These are phyloP conservation scores for Naganishia vaughanmartiniae DNA, from an alignment of 768 basidiomycete species.

Conservation along the genomic window DNA sequence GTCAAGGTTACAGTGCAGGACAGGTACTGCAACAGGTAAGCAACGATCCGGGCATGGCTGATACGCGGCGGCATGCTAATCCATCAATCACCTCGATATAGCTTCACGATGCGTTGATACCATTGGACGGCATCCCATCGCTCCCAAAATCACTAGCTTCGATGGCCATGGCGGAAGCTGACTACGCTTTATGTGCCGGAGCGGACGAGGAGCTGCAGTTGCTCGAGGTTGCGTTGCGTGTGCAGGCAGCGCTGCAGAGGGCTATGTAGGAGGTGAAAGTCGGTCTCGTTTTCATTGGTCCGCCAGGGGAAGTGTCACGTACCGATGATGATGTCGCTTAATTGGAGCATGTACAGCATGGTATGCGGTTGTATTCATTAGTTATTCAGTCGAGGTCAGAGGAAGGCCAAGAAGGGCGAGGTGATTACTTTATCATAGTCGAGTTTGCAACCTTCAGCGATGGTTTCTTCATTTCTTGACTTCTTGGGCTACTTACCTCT, in stretches of 20 bases:
- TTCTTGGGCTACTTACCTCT: too few relatives aligned
- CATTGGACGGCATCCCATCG: constrained; percentile 75
- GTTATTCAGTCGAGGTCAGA: background rate
- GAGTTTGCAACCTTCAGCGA: too few relatives aligned
- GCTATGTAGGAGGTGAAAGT: background rate
- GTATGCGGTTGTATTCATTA: background rate
- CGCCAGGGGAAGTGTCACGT: too few relatives aligned
- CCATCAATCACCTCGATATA: constrained; percentile 49
- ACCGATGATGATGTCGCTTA: background rate
- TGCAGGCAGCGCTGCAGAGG: constrained; percentile 60
- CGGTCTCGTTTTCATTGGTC: background rate
- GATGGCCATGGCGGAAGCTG: constrained; percentile 84
- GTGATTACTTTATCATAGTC: background rate
- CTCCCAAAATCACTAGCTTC: constrained; percentile 77
- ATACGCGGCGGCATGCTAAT: background rate
- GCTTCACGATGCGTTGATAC: constrained; percentile 85
- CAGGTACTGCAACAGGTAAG: constrained; percentile 84
- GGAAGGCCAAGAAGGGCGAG: background rate
- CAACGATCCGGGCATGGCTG: background rate
- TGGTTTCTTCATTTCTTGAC: too few relatives aligned
- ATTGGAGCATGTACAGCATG: background rate
- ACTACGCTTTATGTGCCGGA: constrained; percentile 92
- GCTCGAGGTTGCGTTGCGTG: constrained; percentile 76
- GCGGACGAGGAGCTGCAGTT: constrained; percentile 97
- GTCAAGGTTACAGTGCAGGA: constrained; percentile 87